Percentiles rank a stretch among this genome's conserved stretches.
phyloP scores from a whole-genome alignment of 129 eudicot species.

The Erigeron canadensis region DNA sequence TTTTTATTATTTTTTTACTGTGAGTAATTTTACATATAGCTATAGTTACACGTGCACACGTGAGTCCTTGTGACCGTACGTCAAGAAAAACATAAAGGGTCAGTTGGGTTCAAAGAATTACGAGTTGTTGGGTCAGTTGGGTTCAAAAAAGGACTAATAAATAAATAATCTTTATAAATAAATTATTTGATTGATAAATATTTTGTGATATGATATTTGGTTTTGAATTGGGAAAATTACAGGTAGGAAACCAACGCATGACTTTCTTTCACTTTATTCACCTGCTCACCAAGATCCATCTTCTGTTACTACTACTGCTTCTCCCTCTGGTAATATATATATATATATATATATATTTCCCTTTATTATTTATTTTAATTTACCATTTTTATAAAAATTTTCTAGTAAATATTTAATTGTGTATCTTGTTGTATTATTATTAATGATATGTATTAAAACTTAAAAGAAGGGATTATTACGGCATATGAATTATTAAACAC shows the following conservation, averaged over 20 bases:
- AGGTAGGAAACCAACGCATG: slow-evolving; percentile 91
- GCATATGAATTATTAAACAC: too few relatives aligned
- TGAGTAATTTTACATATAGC: not conserved
- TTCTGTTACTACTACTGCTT: slow-evolving; percentile 8
- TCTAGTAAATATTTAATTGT: too few relatives aligned
- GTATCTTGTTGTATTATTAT: too few relatives aligned
- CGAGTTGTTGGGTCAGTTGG: too few relatives aligned
- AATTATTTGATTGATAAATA: too few relatives aligned
- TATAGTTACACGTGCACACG: slow-evolving; percentile 1
- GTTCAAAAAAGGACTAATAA: too few relatives aligned
- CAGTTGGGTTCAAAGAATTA: not conserved
- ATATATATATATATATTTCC: not conserved
- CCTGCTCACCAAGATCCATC: slow-evolving; percentile 83
- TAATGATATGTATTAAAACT: too few relatives aligned
- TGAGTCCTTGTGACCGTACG: slow-evolving; percentile 13
- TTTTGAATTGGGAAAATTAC: too few relatives aligned
- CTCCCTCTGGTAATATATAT: slow-evolving; percentile 44
- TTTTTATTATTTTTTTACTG: too few relatives aligned
- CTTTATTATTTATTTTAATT: not conserved
- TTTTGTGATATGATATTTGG: too few relatives aligned
- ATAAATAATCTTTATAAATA: too few relatives aligned
- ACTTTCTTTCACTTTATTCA: slow-evolving; percentile 88
- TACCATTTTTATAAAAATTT: not conserved
- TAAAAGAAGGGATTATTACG: too few relatives aligned
- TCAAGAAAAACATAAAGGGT: not conserved